A percentile compares a stretch with the other conserved stretches of the same genome.
phyloP scores from a whole-genome alignment of 2,329 filamentous ascomycete species.

The Bipolaris gigantea region DNA sequence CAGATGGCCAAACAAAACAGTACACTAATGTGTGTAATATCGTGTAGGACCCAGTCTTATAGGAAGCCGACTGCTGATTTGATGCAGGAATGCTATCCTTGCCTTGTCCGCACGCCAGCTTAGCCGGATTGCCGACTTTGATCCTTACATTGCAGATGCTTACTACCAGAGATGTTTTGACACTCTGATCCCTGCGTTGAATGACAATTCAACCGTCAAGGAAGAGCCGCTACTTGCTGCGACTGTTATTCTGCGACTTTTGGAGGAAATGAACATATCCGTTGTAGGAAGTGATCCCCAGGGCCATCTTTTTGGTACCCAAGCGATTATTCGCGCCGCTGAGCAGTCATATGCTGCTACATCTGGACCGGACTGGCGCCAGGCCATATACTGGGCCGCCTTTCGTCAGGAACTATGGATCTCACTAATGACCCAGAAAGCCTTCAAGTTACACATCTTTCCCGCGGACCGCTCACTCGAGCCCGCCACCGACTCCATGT shows the following conservation, averaged over 20 bases:
- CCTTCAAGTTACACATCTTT: conserved; percentile 44
- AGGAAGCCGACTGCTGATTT: not conserved
- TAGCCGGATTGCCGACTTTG: conserved; percentile 45
- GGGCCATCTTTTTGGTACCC: conserved; percentile 46
- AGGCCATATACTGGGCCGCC: conserved; percentile 45
- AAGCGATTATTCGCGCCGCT: conserved; percentile 42
- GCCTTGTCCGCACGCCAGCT: conserved; percentile 49
- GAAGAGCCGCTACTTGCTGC: conserved; percentile 48
- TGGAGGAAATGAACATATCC: conserved; percentile 49
- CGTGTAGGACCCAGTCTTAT: too few relatives aligned
- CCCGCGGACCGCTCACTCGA: conserved; percentile 46
- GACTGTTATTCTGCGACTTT: conserved; percentile 46
- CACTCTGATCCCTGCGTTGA: conserved; percentile 46
- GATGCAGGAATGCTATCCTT: conserved; percentile 43
- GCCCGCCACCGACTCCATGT: conserved; percentile 46
- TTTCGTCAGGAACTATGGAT: conserved; percentile 46
- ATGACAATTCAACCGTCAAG: conserved; percentile 44
- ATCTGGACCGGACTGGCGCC: conserved; percentile 36
- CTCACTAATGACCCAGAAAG: conserved; percentile 42
- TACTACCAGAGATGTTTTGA: conserved; percentile 48
- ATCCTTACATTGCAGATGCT: conserved; percentile 47
- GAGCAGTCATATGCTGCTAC: conserved; percentile 39
- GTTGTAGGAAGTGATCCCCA: conserved; percentile 41
- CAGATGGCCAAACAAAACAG: conserved; percentile 43
- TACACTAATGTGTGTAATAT: conserved; percentile 36